These are phyloP conservation scores for Dimocarpus longan DNA, from an alignment of 345 rosid species.

Conservation along the genomic window DNA sequence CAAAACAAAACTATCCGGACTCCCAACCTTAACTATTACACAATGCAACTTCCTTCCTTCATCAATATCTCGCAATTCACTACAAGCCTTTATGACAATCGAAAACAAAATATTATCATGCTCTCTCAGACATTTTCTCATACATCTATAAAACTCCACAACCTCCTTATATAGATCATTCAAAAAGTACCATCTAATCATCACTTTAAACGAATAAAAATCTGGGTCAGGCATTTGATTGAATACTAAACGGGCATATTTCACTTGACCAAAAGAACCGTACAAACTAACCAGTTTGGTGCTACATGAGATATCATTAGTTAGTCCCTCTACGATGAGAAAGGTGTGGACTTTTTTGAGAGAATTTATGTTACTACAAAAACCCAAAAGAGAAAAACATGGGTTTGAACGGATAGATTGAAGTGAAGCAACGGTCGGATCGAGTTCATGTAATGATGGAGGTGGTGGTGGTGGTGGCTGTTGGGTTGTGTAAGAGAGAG, in stretches of 20 bases:
- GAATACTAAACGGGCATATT: conserved; percentile 67
- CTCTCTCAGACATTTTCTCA: conserved; percentile 38
- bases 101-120: conserved; percentile 60
- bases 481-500: conserved; percentile 18
- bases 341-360: conserved; percentile 50
- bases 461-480: neutral
- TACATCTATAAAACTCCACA: conserved; percentile 36
- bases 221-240: conserved; percentile 72
- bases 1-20: conserved; percentile 57
- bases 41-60: conserved; percentile 70
- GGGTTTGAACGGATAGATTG: conserved; percentile 33
- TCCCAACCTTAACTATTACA: conserved; percentile 52
- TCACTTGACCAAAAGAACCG: conserved; percentile 51
- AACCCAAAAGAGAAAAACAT: conserved; percentile 43
- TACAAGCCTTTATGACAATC: conserved; percentile 65
- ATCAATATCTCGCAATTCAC: conserved; percentile 51
- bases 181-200: conserved; percentile 71
- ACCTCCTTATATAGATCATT: conserved; percentile 42
- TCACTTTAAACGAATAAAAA: conserved; percentile 65
- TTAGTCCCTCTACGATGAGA: conserved; percentile 49
- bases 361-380: conserved; percentile 46
- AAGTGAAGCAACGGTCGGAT: conserved; percentile 22
- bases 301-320: conserved; percentile 42
- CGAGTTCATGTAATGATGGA: conserved; percentile 10
- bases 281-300: conserved; percentile 69